Evolutionary conservation across 305 asterid species (phyloP).

Genomic region (Striga hermonthica): DNA sequence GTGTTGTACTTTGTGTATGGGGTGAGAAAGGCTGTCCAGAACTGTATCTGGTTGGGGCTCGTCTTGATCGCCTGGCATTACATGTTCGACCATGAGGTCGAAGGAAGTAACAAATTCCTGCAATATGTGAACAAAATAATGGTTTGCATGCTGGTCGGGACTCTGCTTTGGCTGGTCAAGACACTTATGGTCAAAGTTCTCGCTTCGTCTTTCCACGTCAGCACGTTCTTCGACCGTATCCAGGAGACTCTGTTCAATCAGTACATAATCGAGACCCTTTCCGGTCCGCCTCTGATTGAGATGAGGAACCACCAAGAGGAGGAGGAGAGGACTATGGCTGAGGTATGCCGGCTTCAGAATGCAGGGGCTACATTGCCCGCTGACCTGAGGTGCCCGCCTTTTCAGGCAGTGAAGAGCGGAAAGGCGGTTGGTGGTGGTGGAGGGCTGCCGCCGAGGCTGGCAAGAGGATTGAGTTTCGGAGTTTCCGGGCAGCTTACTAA

Average conservation of each 20-base stretch:
- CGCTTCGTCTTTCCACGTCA: conserved; percentile 79
- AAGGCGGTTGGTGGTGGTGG: conserved; percentile 23
- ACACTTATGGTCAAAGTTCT: conserved; percentile 79
- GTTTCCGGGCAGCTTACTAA: conserved; percentile 42
- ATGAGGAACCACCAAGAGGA: conserved; percentile 55
- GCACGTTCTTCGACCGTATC: conserved; percentile 76
- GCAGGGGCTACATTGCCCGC: conserved; percentile 88
- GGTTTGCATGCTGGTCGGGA: conserved; percentile 71
- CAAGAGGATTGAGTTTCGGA: conserved; percentile 46
- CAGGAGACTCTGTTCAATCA: conserved; percentile 72
- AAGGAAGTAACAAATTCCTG: conserved; percentile 43
- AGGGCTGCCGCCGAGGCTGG: conserved; percentile 60
- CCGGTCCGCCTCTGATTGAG: conserved; percentile 70
- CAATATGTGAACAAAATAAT: conserved; percentile 49
- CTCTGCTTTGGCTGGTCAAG: conserved; percentile 64
- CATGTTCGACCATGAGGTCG: conserved; percentile 50
- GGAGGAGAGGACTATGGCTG: conserved; percentile 66
- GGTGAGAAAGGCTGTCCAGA: conserved; percentile 62
- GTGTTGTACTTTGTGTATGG: conserved; percentile 83
- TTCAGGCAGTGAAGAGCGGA: conserved; percentile 38
- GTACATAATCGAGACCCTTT: conserved; percentile 64
- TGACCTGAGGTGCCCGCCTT: conserved; percentile 48
- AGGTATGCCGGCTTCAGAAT: conserved; percentile 66
- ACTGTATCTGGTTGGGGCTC: conserved; percentile 71
- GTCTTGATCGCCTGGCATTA: conserved; percentile 67